phyloP scores from a whole-genome alignment of 495 filamentous ascomycete species.

The Aspergillus diversus region DNA sequence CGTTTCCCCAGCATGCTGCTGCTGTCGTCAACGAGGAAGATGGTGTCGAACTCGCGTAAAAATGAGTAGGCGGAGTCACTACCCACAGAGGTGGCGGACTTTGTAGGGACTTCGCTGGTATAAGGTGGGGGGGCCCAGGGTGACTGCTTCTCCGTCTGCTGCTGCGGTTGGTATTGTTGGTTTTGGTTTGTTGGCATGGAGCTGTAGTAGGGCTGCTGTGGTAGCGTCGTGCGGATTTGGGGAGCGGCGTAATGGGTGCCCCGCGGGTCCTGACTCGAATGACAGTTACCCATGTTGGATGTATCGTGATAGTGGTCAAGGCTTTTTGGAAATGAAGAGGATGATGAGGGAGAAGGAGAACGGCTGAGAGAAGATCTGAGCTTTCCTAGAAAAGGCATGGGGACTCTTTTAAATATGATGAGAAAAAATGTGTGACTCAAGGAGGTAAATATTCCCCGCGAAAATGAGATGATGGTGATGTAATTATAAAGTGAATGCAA shows the following conservation, averaged over 20 bases:
- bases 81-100: conserved; percentile 5
- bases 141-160: background rate
- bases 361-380: conserved; percentile 3
- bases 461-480: too few relatives aligned
- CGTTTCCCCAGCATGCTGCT: conserved; percentile 78
- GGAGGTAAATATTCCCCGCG: too few relatives aligned
- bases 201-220: conserved; percentile 9
- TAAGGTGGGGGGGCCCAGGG: conserved; percentile 43
- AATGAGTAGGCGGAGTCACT: conserved; percentile 68
- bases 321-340: background rate
- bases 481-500: too few relatives aligned
- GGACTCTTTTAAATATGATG: too few relatives aligned
- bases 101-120: conserved; percentile 7
- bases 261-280: conserved; percentile 8
- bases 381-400: conserved; percentile 13
- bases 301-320: background rate
- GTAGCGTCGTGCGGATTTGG: conserved; percentile 1
- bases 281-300: conserved; percentile 19
- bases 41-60: conserved; percentile 83
- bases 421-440: too few relatives aligned
- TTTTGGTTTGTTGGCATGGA: conserved; percentile 9
- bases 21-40: conserved; percentile 94
- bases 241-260: background rate
- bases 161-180: background rate
- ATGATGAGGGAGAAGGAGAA: conserved; percentile 4